A percentile compares a stretch with the other conserved stretches of the same genome.
These are phyloP conservation scores for Tillandsia fasciculata DNA, from an alignment of 176 grass and related monocot genomes.

Conservation along the genomic window DNA sequence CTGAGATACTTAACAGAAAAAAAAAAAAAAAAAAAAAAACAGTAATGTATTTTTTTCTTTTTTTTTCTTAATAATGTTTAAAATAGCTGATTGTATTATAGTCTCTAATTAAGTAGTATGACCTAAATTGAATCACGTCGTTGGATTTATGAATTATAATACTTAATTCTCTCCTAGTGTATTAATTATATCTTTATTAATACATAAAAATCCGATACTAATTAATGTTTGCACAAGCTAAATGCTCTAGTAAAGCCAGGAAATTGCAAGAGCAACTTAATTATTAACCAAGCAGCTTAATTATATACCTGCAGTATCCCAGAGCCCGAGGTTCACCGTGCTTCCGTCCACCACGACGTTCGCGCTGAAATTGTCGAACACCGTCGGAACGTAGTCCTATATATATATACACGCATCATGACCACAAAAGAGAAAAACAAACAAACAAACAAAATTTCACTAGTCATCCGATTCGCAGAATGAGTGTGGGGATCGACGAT, in stretches of 20 bases:
- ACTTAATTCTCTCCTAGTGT: too few relatives aligned
- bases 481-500: not conserved
- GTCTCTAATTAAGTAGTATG: too few relatives aligned
- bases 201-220: too few relatives aligned
- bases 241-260: not conserved
- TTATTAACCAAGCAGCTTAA: not conserved
- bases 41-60: too few relatives aligned
- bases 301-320: conserved; percentile 30
- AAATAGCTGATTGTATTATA: too few relatives aligned
- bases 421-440: conserved; percentile 5
- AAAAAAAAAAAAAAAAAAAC: too few relatives aligned
- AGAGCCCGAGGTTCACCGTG: conserved; percentile 31
- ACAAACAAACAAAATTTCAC: conserved; percentile 1
- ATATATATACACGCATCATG: not conserved
- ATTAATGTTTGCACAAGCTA: too few relatives aligned
- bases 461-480: not conserved
- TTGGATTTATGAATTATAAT: too few relatives aligned
- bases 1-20: too few relatives aligned
- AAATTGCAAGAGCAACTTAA: not conserved
- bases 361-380: conserved; percentile 37
- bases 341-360: conserved; percentile 32
- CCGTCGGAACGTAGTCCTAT: conserved; percentile 35
- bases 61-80: too few relatives aligned
- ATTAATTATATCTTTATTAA: too few relatives aligned
- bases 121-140: too few relatives aligned